A percentile compares a stretch with the other conserved stretches of the same genome.
Evolutionary conservation across 306 rosid genomes (phyloP).

Genomic region (Cucurbita maxima): DNA sequence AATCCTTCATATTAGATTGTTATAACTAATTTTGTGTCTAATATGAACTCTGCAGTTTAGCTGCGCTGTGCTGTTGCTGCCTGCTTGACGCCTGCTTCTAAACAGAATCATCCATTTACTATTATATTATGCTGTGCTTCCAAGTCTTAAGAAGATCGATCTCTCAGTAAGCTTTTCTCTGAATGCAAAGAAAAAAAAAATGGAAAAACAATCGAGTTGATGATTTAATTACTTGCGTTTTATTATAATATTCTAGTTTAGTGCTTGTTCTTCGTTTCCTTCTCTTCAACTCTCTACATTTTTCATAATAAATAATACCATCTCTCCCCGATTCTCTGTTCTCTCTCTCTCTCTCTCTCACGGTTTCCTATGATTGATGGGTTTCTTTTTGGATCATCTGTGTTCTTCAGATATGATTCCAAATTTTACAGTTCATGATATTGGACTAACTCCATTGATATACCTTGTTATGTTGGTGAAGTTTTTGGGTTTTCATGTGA

Average conservation of each 20-base stretch:
- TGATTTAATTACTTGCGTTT: neutral
- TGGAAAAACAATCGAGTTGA: neutral
- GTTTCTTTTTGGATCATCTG: neutral
- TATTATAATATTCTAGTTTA: neutral
- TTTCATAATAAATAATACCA: neutral
- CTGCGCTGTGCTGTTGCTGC: conserved; percentile 96
- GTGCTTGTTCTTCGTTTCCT: neutral
- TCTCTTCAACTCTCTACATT: neutral
- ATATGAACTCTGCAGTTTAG: conserved; percentile 44
- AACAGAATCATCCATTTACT: neutral
- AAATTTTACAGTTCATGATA: too few relatives aligned
- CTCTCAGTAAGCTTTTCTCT: neutral
- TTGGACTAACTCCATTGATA: too few relatives aligned
- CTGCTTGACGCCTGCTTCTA: conserved; percentile 85
- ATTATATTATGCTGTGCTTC: neutral
- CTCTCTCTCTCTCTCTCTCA: neutral
- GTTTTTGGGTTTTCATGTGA: too few relatives aligned
- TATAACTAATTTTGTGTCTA: neutral
- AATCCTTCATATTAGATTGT: too few relatives aligned
- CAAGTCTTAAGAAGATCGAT: neutral
- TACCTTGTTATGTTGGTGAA: too few relatives aligned
- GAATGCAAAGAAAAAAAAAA: neutral
- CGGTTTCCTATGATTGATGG: neutral
- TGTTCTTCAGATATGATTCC: neutral
- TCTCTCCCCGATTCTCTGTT: neutral